Evolutionary conservation across 345 rosid species (phyloP).

Genomic region (Populus ilicifolia): DNA sequence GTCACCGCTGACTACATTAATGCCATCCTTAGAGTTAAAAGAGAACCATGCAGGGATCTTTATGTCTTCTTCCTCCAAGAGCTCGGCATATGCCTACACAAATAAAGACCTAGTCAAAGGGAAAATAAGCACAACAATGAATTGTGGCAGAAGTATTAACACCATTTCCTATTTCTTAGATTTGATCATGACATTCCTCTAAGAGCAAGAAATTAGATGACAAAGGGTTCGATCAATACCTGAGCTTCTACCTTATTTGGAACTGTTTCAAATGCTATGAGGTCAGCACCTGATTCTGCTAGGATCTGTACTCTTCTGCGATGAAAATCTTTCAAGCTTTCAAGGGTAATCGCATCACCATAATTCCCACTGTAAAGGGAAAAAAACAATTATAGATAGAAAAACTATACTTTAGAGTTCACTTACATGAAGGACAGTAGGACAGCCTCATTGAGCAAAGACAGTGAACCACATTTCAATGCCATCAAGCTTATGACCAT

Average conservation of each 20-base stretch:
- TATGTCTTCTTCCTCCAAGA: conserved; percentile 56
- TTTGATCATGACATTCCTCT: neutral
- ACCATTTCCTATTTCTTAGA: neutral
- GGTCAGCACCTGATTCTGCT: conserved; percentile 63
- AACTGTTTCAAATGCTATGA: conserved; percentile 78
- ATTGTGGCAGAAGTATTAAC: neutral
- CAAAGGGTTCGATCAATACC: conserved; percentile 35
- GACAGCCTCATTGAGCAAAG: neutral
- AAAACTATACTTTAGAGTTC: neutral
- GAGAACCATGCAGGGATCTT: conserved; percentile 75
- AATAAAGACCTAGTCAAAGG: neutral
- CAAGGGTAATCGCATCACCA: conserved; percentile 53
- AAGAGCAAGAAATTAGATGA: neutral
- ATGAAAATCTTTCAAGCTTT: conserved; percentile 64
- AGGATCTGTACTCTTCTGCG: conserved; percentile 65
- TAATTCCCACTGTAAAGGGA: conserved; percentile 48
- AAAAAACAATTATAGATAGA: conserved; percentile 12
- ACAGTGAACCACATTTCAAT: neutral
- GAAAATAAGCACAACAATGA: neutral
- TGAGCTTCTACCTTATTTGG: conserved; percentile 86
- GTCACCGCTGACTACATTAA: conserved; percentile 73
- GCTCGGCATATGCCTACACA: conserved; percentile 64
- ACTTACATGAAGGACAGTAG: neutral
- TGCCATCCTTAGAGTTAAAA: conserved; percentile 73
- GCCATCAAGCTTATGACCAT: neutral